A percentile compares a stretch with the other conserved stretches of the same genome.
These are phyloP conservation scores for Termitomyces sp. DNA, from an alignment of 768 basidiomycete species.

Conservation along the genomic window DNA sequence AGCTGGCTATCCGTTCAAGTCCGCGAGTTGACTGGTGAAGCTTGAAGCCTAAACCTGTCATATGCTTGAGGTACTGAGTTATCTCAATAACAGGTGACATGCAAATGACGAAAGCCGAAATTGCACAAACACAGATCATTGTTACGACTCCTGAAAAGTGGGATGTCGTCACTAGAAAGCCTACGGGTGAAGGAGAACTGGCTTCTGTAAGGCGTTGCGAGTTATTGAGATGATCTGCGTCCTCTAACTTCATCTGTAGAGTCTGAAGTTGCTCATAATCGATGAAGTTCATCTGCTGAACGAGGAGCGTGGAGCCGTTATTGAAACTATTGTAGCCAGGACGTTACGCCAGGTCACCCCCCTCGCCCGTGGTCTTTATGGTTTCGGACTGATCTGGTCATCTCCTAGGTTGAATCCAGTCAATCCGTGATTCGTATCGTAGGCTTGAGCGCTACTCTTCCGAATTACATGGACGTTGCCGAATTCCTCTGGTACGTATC, in stretches of 20 bases:
- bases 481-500: constrained; percentile 77
- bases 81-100: constrained; percentile 62
- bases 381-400: neutral
- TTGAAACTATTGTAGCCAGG: constrained; percentile 95
- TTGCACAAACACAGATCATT: constrained; percentile 93
- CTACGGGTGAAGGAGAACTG: constrained; percentile 95
- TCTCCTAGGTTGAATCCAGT: constrained; percentile 80
- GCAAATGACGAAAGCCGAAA: constrained; percentile 93
- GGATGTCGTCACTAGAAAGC: constrained; percentile 98
- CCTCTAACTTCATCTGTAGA: constrained; percentile 37
- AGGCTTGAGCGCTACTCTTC: constrained; percentile 92
- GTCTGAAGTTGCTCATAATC: constrained; percentile 90
- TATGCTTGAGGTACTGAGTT: constrained; percentile 5
- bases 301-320: constrained; percentile 96
- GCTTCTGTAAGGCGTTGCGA: constrained; percentile 58
- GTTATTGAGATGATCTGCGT: neutral
- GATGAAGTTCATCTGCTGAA: constrained; percentile 97
- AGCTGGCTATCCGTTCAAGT: constrained; percentile 85
- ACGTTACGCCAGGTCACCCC: constrained; percentile 77
- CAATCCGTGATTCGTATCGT: constrained; percentile 96
- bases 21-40: constrained; percentile 81
- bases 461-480: constrained; percentile 95
- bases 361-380: no score
- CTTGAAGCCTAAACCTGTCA: neutral
- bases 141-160: constrained; percentile 99